phyloP scores from a whole-genome alignment of 371 early-diverging fungal species.

The Nosema muscidifuracis region DNA sequence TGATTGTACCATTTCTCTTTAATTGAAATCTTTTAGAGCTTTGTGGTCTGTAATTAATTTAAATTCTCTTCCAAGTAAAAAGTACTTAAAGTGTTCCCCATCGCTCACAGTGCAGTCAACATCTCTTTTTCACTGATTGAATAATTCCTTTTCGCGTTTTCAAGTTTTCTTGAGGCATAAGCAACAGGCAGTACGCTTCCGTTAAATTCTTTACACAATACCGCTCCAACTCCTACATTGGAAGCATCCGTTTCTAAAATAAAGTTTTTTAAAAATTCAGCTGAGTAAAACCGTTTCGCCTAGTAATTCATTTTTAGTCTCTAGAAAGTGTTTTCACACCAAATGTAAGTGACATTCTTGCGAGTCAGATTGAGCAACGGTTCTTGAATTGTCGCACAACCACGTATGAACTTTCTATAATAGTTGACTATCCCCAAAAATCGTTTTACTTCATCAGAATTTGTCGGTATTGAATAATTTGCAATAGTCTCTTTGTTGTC shows the following conservation, averaged over 20 bases:
- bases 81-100: conserved; percentile 37
- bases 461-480: no score
- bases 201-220: conserved; percentile 37
- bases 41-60: conserved; percentile 50
- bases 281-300: no score
- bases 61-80: conserved; percentile 41
- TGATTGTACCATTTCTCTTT: conserved; percentile 7
- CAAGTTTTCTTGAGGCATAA: conserved; percentile 22
- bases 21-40: conserved; percentile 32
- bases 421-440: no score
- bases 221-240: conserved; percentile 34
- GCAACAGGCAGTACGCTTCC: conserved; percentile 7
- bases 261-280: no score
- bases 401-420: no score
- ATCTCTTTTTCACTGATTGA: conserved; percentile 45
- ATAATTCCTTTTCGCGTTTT: conserved; percentile 27
- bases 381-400: no score
- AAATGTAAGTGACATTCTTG: no score
- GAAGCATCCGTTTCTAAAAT: conserved; percentile 49
- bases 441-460: no score
- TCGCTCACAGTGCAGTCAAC: conserved; percentile 25
- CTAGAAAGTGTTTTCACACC: no score
- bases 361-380: no score
- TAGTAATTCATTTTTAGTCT: no score
- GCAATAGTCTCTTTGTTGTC: no score